Percentiles rank a stretch among this genome's conserved stretches.
phyloP scores from a whole-genome alignment of 78 protist species.

The Tieghemostelium lacteum region DNA sequence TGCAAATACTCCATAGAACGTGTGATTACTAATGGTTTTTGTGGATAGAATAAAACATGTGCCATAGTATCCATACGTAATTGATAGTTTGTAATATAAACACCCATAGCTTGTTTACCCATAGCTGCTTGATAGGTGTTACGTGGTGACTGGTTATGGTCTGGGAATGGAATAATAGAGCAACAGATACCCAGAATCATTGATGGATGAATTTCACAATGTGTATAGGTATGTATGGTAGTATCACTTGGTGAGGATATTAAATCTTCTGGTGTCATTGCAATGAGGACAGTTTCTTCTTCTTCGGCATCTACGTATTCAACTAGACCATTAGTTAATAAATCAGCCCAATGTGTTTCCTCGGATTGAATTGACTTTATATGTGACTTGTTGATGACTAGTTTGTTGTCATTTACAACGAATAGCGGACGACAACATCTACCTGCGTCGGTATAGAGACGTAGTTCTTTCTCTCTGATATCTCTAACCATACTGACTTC shows the following conservation, averaged over 20 bases:
- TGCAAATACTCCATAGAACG: slow-evolving; percentile 96
- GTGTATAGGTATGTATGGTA: slow-evolving; percentile 92
- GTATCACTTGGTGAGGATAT: neutral
- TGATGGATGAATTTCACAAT: slow-evolving; percentile 99
- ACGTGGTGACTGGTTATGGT: slow-evolving; percentile 99
- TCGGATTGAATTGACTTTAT: slow-evolving; percentile 27
- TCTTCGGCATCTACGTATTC: slow-evolving; percentile 98
- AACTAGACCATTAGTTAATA: slow-evolving; percentile 89
- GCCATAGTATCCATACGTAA: slow-evolving; percentile 99
- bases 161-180: slow-evolving; percentile 99
- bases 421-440: slow-evolving; percentile 97
- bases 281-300: slow-evolving; percentile 97
- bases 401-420: slow-evolving; percentile 90
- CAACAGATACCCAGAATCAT: slow-evolving; percentile 99
- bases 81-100: slow-evolving; percentile 97
- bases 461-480: slow-evolving; percentile 92
- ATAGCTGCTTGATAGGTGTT: slow-evolving; percentile 99
- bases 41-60: slow-evolving; percentile 99
- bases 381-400: slow-evolving; percentile 75
- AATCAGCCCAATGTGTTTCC: slow-evolving; percentile 77
- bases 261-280: slow-evolving; percentile 87
- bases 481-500: slow-evolving; percentile 94
- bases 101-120: slow-evolving; percentile 99
- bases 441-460: slow-evolving; percentile 96
- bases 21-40: slow-evolving; percentile 98